phyloP scores from a whole-genome alignment of 2,329 filamentous ascomycete species.

The Ophiostoma quercus region DNA sequence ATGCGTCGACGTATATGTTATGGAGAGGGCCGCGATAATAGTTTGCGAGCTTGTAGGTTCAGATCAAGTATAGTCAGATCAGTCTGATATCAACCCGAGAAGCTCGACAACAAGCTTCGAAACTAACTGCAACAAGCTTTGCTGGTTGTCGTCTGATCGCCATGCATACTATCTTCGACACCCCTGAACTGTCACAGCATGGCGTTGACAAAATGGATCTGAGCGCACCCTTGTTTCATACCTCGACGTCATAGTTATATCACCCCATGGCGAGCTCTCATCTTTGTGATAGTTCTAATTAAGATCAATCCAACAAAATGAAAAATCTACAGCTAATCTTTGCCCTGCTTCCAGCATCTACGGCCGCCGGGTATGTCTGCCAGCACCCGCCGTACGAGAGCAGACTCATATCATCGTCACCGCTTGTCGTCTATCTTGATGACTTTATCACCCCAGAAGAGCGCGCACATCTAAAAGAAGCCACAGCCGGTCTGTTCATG shows the following conservation, averaged over 20 bases:
- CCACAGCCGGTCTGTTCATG: conserved; percentile 44
- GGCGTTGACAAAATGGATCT: neutral
- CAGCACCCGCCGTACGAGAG: conserved; percentile 36
- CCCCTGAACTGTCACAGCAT: neutral
- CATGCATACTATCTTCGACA: neutral
- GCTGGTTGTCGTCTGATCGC: conserved; percentile 1
- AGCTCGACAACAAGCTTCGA: neutral
- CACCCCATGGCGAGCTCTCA: neutral
- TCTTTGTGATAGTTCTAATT: neutral
- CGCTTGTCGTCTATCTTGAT: conserved; percentile 46
- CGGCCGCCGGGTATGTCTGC: neutral
- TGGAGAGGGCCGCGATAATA: neutral
- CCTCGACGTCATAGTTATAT: neutral
- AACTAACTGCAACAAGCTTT: neutral
- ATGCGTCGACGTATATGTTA: neutral
- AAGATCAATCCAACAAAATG: neutral
- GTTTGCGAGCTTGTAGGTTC: neutral
- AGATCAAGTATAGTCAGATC: neutral
- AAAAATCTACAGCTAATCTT: neutral
- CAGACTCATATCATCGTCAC: conserved; percentile 44
- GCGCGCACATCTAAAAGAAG: conserved; percentile 38
- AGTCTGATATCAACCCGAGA: neutral
- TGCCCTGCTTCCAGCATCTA: neutral
- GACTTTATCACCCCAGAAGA: conserved; percentile 43
- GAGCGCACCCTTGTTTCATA: conserved; percentile 3